These are phyloP conservation scores for Zarea fungicola DNA, from an alignment of 2,329 filamentous ascomycete genomes.

Conservation along the genomic window DNA sequence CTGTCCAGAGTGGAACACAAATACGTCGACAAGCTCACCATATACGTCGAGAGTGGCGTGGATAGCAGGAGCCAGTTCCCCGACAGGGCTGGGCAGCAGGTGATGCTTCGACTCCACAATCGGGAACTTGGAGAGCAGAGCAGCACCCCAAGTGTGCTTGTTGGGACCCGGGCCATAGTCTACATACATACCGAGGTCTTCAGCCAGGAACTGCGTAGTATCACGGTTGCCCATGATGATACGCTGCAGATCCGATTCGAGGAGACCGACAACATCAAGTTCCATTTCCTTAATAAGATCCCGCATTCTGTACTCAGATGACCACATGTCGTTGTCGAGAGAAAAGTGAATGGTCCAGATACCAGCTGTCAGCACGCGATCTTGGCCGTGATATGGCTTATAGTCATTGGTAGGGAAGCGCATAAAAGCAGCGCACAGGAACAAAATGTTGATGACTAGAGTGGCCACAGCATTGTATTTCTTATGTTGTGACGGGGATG, in stretches of 20 bases:
- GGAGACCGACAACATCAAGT: constrained; percentile 90
- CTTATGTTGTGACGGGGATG: constrained; percentile 37
- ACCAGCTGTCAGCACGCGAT: constrained; percentile 84
- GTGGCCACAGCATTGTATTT: constrained; percentile 55
- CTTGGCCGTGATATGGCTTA: constrained; percentile 79
- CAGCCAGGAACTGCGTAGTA: constrained; percentile 88
- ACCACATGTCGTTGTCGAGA: constrained; percentile 98
- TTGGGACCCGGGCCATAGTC: constrained; percentile 96
- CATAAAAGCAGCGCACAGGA: constrained; percentile 74
- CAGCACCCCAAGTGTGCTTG: constrained; percentile 97
- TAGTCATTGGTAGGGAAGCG: constrained; percentile 94
- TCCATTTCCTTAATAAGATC: constrained; percentile 91
- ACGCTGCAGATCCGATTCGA: constrained; percentile 89
- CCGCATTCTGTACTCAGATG: constrained; percentile 88
- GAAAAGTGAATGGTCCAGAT: constrained; percentile 99
- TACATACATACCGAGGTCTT: constrained; percentile 97
- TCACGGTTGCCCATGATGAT: constrained; percentile 99
- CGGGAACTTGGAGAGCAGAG: constrained; percentile 92
- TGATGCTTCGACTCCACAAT: constrained; percentile 97
- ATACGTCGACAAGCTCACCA: constrained; percentile 82
- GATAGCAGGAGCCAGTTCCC: constrained; percentile 91
- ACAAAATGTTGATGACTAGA: constrained; percentile 71
- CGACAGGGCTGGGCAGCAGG: constrained; percentile 85
- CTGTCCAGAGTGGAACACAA: constrained; percentile 98
- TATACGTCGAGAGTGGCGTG: constrained; percentile 95